Evolutionary conservation across 805 yeast genomes (phyloP).

Genomic region (Zygotorulaspora chibaensis): DNA sequence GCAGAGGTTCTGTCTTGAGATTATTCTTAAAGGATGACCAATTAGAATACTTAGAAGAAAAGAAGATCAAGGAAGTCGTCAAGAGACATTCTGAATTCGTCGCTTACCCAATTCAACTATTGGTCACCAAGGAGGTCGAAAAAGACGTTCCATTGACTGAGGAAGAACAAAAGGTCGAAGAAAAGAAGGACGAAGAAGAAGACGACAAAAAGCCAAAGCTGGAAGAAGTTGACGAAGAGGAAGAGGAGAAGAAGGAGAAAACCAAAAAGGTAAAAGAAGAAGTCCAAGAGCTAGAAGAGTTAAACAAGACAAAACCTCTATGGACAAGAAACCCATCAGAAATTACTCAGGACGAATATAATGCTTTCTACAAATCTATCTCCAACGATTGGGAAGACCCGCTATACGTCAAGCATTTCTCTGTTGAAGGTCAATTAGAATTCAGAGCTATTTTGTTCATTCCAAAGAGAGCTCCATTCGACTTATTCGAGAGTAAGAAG

Average conservation of each 20-base stretch:
- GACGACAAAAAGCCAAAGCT: constrained; percentile 68
- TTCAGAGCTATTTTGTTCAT: constrained; percentile 95
- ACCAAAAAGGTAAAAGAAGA: constrained; percentile 87
- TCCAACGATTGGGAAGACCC: constrained; percentile 99
- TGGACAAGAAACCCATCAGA: constrained; percentile 99
- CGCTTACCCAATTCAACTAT: constrained; percentile 97
- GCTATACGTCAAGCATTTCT: constrained; percentile 98
- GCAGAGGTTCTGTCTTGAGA: constrained; percentile 95
- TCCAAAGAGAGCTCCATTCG: constrained; percentile 99
- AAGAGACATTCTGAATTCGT: constrained; percentile 99
- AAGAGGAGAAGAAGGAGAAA: constrained; percentile 67
- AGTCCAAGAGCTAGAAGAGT: constrained; percentile 95
- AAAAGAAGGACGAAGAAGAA: constrained; percentile 36
- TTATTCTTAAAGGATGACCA: constrained; percentile 98
- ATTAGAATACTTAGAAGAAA: constrained; percentile 97
- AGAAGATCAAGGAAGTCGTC: constrained; percentile 98
- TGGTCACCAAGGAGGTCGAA: constrained; percentile 98
- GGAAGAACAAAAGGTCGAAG: constrained; percentile 35
- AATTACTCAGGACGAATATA: constrained; percentile 96
- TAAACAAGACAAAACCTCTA: constrained; percentile 97
- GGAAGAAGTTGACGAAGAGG: constrained; percentile 72
- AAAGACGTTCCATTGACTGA: constrained; percentile 91
- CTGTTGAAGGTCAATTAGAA: constrained; percentile 99
- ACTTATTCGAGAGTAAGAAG: constrained; percentile 96
- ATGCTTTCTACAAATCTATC: constrained; percentile 98